phyloP scores from a whole-genome alignment of 1,139 yeast genomes.

The Ashbya aceris region DNA sequence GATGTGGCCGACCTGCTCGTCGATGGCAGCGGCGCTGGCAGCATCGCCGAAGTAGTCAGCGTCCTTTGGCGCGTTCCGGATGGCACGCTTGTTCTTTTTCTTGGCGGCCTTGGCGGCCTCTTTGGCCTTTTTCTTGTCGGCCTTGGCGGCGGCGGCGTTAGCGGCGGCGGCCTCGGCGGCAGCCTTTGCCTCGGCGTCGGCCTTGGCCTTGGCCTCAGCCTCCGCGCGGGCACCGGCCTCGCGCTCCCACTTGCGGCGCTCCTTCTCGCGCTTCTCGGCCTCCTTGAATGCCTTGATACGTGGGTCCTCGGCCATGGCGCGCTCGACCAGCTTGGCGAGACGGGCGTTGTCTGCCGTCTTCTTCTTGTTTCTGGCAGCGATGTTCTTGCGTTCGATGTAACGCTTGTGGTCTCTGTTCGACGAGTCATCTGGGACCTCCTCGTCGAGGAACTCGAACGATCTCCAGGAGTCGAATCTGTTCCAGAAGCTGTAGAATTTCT shows the following conservation, averaged over 20 bases:
- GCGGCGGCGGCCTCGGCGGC: conserved; percentile 71
- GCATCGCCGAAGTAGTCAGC: conserved; percentile 77
- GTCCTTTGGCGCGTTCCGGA: conserved; percentile 79
- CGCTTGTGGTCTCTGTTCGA: conserved; percentile 99
- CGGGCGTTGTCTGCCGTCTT: conserved; percentile 97
- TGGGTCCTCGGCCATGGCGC: conserved; percentile 86
- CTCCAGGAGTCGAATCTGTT: conserved; percentile 98
- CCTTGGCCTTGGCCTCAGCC: conserved; percentile 79
- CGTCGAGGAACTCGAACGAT: conserved; percentile 94
- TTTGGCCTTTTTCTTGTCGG: conserved; percentile 76
- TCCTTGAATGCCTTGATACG: conserved; percentile 91
- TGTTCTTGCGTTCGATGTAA: conserved; percentile 93
- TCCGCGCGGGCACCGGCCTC: conserved; percentile 97
- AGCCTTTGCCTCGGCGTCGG: conserved; percentile 75
- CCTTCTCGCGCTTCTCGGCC: conserved; percentile 91
- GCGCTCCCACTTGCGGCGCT: conserved; percentile 91
- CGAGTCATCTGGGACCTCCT: conserved; percentile 98
- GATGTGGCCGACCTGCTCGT: conserved; percentile 69
- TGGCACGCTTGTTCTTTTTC: conserved; percentile 94
- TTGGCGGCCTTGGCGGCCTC: conserved; percentile 96
- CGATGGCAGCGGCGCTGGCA: conserved; percentile 55
- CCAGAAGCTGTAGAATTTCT: conserved; percentile 83
- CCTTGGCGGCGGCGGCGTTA: conserved; percentile 50
- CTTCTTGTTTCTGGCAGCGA: conserved; percentile 93
- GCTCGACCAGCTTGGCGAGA: conserved; percentile 74